phyloP scores from a whole-genome alignment of 2,329 filamentous ascomycete genomes.

The Claviceps capensis region DNA sequence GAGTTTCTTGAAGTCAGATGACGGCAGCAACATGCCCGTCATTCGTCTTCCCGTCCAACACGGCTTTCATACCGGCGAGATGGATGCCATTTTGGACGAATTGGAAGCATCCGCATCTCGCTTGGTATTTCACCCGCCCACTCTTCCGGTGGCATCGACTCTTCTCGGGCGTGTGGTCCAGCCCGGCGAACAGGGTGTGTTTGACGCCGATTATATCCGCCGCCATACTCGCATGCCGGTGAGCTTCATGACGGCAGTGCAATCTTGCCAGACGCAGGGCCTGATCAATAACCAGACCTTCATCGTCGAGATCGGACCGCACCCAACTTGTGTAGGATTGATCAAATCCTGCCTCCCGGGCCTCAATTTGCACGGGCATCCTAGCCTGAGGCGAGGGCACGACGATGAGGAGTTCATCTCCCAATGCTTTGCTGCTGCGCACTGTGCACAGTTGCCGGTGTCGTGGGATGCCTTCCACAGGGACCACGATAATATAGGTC shows the following conservation, averaged over 20 bases:
- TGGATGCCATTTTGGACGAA: conserved; percentile 29
- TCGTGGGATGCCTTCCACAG: too few species aligned
- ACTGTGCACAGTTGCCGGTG: too few species aligned
- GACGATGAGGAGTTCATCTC: too few species aligned
- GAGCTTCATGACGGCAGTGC: conserved; percentile 17
- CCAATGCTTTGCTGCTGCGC: too few species aligned
- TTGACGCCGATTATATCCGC: conserved; percentile 18
- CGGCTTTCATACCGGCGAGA: conserved; percentile 24
- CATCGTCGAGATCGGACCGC: conserved; percentile 57
- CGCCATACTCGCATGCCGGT: conserved; percentile 1
- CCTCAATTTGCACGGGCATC: too few species aligned
- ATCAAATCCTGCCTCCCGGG: conserved; percentile 28
- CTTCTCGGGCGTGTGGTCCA: conserved; percentile 33
- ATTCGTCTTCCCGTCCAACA: conserved; percentile 19
- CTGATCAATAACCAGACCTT: conserved; percentile 41
- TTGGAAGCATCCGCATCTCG: conserved; percentile 22
- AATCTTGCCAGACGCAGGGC: conserved; percentile 12
- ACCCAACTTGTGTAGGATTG: conserved; percentile 50
- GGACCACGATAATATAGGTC: neutral
- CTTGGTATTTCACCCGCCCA: neutral
- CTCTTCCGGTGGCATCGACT: conserved; percentile 16
- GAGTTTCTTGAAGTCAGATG: neutral
- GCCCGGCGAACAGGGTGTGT: conserved; percentile 6
- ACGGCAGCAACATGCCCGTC: conserved; percentile 17
- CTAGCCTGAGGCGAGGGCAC: too few species aligned